phyloP scores from a whole-genome alignment of 169 alveolate genomes.

The Eimeria falciformis region DNA sequence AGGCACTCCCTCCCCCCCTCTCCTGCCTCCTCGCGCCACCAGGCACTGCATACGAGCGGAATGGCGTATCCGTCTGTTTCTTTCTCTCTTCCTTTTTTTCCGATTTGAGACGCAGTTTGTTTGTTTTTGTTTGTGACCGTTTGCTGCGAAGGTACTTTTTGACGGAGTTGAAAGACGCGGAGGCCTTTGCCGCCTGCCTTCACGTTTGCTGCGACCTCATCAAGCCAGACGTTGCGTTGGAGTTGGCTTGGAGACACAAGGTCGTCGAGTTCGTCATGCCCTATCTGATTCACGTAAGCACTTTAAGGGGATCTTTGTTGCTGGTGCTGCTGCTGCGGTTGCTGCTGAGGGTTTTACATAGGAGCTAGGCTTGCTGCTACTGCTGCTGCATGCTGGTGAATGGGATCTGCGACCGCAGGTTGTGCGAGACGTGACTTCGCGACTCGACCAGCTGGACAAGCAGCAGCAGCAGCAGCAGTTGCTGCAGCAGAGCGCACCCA shows the following conservation, averaged over 20 bases:
- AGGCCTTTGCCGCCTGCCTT: conserved; percentile 96
- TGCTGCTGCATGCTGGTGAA: neutral
- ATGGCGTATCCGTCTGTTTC: neutral
- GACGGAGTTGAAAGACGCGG: conserved; percentile 72
- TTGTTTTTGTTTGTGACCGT: neutral
- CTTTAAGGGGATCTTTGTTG: neutral
- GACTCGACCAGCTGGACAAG: conserved; percentile 87
- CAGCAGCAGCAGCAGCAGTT: conserved; percentile 88
- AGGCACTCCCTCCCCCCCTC: neutral
- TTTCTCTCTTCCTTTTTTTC: neutral
- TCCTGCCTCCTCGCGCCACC: neutral
- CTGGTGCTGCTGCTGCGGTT: neutral
- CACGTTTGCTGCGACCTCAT: conserved; percentile 97
- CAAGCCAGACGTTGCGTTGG: conserved; percentile 98
- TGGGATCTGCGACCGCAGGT: conserved; percentile 60
- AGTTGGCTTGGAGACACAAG: conserved; percentile 98
- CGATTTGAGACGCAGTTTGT: neutral
- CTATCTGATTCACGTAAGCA: conserved; percentile 93
- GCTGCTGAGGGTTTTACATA: neutral
- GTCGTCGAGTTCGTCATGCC: conserved; percentile 97
- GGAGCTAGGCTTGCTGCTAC: neutral
- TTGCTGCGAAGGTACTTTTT: conserved; percentile 55
- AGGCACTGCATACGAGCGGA: neutral
- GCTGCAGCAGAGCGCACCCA: conserved; percentile 88
- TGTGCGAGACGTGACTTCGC: conserved; percentile 86